Evolutionary conservation across 2,329 filamentous ascomycete genomes (phyloP), one percentile per base, ranked within the genome.

Genomic region (Hortaea sp.): DNA sequence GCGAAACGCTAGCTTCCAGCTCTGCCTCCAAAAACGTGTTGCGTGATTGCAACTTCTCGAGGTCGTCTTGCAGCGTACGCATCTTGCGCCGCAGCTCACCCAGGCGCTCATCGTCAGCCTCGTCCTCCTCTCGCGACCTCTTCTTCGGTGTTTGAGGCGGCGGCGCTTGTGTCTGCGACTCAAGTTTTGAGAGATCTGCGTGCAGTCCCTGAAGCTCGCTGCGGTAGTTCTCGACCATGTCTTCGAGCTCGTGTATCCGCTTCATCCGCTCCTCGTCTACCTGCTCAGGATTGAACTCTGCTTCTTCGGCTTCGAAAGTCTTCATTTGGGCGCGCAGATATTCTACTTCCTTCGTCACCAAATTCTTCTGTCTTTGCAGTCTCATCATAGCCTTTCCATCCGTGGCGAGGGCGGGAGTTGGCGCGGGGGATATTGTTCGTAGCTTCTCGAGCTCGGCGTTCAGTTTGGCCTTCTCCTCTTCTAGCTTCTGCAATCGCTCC

Each of bases 271-370:
- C 75, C 54, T 84, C 78, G 58, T 98, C 87, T 45, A 85, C 83
- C 39, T 78, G 81, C 31, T 88, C 85, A 0, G 86, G 80, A 46
- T 90, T 81, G 69, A 95, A 85, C 0, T 89, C 89, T 44, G 81
- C 79, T 58, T 97, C 89, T 65, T 98, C 92, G 0, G 80, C 78
- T 58, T 97, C 87, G 49, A 94, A 69, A 0, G 85, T 84, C 67
- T 89, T 89, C 45, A 97, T 75, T 65, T 98, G 92, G 0, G 88
- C 90, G 20, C 92, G 85, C 5, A 98, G 76, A 62, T 94, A 95
- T 55, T 95, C 89, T 0, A 92, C 87, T 63, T 98, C 94, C 61
- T 95, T 95, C 27, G 88, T 75, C 0, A 89, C 88, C 6, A 98
- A 75, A 1, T 77, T 79, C 48, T 87, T 85, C 62, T 97, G 90